Base-by-base conservation (phyloP, 345 rosid species). In the Cardamine occulta region DNA sequence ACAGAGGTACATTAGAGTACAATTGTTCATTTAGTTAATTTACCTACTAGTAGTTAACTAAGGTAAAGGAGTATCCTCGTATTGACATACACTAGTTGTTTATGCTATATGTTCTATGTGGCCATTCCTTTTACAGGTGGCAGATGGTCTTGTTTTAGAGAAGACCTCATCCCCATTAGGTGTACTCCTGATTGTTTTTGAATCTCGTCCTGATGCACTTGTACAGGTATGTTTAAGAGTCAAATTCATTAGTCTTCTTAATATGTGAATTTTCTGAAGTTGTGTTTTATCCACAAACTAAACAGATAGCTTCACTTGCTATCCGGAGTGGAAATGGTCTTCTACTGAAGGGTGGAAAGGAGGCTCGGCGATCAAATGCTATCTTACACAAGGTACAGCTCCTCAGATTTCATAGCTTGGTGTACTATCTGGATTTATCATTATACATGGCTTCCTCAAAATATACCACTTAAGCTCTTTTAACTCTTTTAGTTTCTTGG, bases 301-400 rank as follows among this genome's bases (percentile, higher is more conserved):
- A 84, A 81, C 75, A 96, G 99, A 96, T 96, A 52, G 94, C 99
- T 81, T 88, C 98, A 34, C 82, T 96, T 80, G 97, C 99, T 29
- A 86, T 96, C 69, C 93, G 91, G 58, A 96, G 98, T 79, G 99
- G 99, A 77, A 96, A 96, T 72, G 99, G 93, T 59, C 89, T 93
- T 64, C 85, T 96, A 32, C 72, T 96, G 72, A 96, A 96, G 86
- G 99, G 99, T 49, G 99, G 99, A 63, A 96, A 93, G 81, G 99
- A 96, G 80, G 98, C 99, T 60, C 84, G 80, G 76, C 80, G 86
- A 34, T 96, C 99, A 48, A 96, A 96, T 89, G 96, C 93, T 70
- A 87, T 93, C 79, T 75, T 96, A 82, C 98, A 93, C 82, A 93
- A 91, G 97, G 99, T 89, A 79, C 67, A 28, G 2, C 2, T n/a